Conservation (phyloP, 75 land plant species). For the Azolla pinnata region DNA sequence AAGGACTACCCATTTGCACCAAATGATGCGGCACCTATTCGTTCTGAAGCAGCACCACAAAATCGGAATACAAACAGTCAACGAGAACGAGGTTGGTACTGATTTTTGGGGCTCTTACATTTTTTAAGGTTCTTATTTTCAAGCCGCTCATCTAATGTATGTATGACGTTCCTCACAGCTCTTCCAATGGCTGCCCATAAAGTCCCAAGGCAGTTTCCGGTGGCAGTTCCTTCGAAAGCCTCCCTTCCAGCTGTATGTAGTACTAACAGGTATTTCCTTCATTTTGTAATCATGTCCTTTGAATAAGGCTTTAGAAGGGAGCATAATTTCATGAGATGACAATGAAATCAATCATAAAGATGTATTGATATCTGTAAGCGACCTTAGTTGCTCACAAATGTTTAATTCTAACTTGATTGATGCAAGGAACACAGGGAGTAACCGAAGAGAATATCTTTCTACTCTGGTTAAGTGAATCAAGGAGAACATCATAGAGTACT, state of each 20-base stretch:
- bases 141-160: background rate
- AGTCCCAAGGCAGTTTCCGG: background rate
- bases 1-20: no score
- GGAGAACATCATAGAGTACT: no score
- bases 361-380: background rate
- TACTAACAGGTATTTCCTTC: constrained; percentile 2
- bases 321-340: no score
- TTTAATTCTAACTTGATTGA: background rate
- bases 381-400: background rate
- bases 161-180: no score
- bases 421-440: background rate
- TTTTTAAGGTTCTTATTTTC: background rate
- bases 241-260: background rate
- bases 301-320: no score
- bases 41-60: background rate
- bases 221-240: background rate
- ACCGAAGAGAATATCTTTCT: background rate
- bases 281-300: background rate
- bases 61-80: background rate
- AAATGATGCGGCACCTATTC: no score
- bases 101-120: background rate
- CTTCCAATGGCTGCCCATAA: no score
- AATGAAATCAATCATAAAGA: no score
- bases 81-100: background rate
- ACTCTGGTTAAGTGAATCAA: no score